phyloP scores from a whole-genome alignment of 2,329 filamentous ascomycete genomes.

The Leptoxyphium fumago region DNA sequence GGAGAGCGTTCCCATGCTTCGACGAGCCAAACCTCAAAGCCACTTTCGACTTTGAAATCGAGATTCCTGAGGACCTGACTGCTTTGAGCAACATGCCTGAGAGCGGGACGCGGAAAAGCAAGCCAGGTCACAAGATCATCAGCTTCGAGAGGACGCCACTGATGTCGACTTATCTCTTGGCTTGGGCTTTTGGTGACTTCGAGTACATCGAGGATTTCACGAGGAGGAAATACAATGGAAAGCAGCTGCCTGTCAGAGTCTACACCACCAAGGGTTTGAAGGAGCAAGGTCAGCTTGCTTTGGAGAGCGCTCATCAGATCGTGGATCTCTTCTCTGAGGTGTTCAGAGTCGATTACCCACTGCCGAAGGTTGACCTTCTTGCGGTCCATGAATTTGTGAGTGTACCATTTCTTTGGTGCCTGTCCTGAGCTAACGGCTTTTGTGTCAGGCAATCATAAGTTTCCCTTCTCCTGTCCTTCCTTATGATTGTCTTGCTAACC shows the following conservation, averaged over 20 bases:
- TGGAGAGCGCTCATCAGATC: slow-evolving; percentile 82
- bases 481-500: slow-evolving; percentile 22
- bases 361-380: slow-evolving; percentile 81
- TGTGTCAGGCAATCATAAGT: slow-evolving; percentile 27
- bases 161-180: slow-evolving; percentile 81
- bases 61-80: slow-evolving; percentile 75
- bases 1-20: slow-evolving; percentile 91
- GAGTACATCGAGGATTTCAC: slow-evolving; percentile 92
- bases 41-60: slow-evolving; percentile 85
- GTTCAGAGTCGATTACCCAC: slow-evolving; percentile 82
- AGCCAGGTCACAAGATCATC: slow-evolving; percentile 52
- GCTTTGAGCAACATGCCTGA: slow-evolving; percentile 94
- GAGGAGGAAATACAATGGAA: slow-evolving; percentile 77
- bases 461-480: slow-evolving; percentile 8
- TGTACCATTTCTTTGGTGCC: slow-evolving; percentile 6
- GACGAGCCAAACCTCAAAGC: slow-evolving; percentile 96
- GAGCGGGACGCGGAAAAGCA: slow-evolving; percentile 54
- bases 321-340: slow-evolving; percentile 91
- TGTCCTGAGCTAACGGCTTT: no score
- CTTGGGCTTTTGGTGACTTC: slow-evolving; percentile 93
- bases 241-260: slow-evolving; percentile 80
- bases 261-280: slow-evolving; percentile 93
- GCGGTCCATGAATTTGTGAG: slow-evolving; percentile 85
- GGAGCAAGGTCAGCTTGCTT: slow-evolving; percentile 75
- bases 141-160: slow-evolving; percentile 71